phyloP scores from a whole-genome alignment of 2,329 filamentous ascomycete genomes.

The Ceratocystis variospora region DNA sequence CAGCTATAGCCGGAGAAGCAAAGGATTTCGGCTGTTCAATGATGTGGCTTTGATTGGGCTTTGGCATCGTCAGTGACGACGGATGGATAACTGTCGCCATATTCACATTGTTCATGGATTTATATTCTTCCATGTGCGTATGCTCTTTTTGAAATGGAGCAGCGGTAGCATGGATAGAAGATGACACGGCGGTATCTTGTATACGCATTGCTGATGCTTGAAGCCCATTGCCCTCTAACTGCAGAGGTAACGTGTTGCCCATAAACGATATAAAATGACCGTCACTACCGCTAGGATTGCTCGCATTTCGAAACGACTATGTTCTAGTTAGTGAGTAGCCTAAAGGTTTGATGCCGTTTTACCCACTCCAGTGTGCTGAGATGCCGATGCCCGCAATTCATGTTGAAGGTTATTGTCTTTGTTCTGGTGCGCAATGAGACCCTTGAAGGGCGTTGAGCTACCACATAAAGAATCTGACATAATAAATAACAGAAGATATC shows the following conservation, averaged over 20 bases:
- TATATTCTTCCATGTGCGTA: background rate
- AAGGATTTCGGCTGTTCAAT: slow-evolving; percentile 7
- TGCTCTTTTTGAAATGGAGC: background rate
- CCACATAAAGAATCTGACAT: slow-evolving; percentile 34
- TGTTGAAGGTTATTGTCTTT: slow-evolving; percentile 30
- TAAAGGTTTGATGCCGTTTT: background rate
- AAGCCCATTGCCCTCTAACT: background rate
- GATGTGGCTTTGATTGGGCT: background rate
- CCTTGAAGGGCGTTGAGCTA: slow-evolving; percentile 32
- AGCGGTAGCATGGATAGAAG: background rate
- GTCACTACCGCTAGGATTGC: background rate
- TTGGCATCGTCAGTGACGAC: background rate
- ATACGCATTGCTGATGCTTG: background rate
- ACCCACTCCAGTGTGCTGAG: background rate
- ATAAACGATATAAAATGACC: slow-evolving; percentile 4
- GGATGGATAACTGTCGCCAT: background rate
- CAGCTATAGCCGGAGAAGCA: slow-evolving; percentile 10
- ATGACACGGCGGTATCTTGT: background rate
- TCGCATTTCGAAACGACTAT: slow-evolving; percentile 10
- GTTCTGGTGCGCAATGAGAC: slow-evolving; percentile 31
- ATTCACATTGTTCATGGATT: background rate
- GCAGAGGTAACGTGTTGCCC: background rate
- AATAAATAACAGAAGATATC: background rate
- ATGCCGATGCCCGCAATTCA: background rate
- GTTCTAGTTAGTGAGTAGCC: background rate